Evolutionary conservation across 1,284 basidiomycete species (phyloP), one percentile per base, ranked within the genome.

Genomic region (Hypsizygus ulmarius): DNA sequence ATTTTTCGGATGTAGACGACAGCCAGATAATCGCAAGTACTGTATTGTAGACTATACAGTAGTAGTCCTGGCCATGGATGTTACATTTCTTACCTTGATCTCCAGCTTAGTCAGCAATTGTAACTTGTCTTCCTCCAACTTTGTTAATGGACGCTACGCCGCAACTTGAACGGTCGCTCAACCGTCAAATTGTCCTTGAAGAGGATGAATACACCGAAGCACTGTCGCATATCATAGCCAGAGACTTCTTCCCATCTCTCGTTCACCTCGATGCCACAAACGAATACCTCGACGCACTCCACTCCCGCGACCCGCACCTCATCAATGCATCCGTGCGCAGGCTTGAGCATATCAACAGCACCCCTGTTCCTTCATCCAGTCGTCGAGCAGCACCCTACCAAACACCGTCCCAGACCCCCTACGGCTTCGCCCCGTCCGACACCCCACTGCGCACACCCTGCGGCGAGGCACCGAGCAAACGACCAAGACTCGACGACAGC

Each of bases 231-330:
- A 97, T 99, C 63, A 97, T 99, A 64, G 87, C 91, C 40, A 85
- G 97, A 43, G 95, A 98, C 71, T 99, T 98, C 77, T 99, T 98
- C 63, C 96, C 96, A 0, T 90, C 88, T 10, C 80, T 97, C 9
- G 82, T 86, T 15, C 89, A 91, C 58, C 75, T 95, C 27, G 89
- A 94, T 58, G 90, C 90, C 15, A 91, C 90, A 12, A 91, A 93
- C 64, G 79, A 77, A 48, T 93, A 92, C 64, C 79, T 94, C 12
- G 84, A 90, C 50, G 90, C 92, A 1, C 71, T 93, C 16, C 75
- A 78, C 36, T 73, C 82, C 18, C 75, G 84, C 54, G 90, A 95
- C 62, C 81, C 87, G 1, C 71, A 78, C 47, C 78, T 86, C 14
- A 84, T 94, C 41, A 75, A 81, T 41, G 78, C 83, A 1, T 85